Percentiles rank a stretch among this genome's conserved stretches.
Conservation (phyloP, 768 basidiomycete species). For the Crassisporium funariophilum region DNA sequence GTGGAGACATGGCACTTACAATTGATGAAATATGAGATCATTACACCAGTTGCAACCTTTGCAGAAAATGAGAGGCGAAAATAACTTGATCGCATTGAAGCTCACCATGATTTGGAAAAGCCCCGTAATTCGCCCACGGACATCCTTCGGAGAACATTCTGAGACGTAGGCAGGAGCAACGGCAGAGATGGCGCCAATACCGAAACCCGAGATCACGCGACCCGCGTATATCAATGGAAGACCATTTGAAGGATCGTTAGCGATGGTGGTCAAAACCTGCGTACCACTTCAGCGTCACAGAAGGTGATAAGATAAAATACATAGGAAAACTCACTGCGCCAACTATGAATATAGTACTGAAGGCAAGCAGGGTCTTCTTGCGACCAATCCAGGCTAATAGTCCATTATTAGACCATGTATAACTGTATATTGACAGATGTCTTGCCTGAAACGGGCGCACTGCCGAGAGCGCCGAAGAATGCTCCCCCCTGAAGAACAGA, state of each 20-base stretch:
- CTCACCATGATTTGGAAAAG: conserved; percentile 82
- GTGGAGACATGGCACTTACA: conserved; percentile 45
- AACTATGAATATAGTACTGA: conserved; percentile 62
- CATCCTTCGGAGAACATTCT: conserved; percentile 85
- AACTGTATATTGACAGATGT: conserved; percentile 12
- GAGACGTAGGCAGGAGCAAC: conserved; percentile 86
- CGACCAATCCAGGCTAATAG: conserved; percentile 64
- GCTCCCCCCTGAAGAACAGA: conserved; percentile 87
- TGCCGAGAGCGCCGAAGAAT: conserved; percentile 83
- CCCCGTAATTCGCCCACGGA: conserved; percentile 84
- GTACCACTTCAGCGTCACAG: too few relatives aligned
- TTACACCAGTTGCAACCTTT: conserved; percentile 78
- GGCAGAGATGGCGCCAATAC: conserved; percentile 81
- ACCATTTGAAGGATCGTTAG: conserved; percentile 54
- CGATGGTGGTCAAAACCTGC: conserved; percentile 74
- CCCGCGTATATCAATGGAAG: conserved; percentile 77
- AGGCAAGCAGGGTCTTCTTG: conserved; percentile 60
- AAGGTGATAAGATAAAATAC: neutral
- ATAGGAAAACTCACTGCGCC: conserved; percentile 59
- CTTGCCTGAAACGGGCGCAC: conserved; percentile 69
- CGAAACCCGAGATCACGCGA: conserved; percentile 79
- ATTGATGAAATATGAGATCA: conserved; percentile 84
- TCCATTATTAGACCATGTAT: neutral
- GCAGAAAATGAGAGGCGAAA: too few relatives aligned
- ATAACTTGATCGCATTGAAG: too few relatives aligned